A percentile compares a stretch with the other conserved stretches of the same genome.
phyloP scores from a whole-genome alignment of 2,329 filamentous ascomycete species.

The Colletotrichum abscissum region DNA sequence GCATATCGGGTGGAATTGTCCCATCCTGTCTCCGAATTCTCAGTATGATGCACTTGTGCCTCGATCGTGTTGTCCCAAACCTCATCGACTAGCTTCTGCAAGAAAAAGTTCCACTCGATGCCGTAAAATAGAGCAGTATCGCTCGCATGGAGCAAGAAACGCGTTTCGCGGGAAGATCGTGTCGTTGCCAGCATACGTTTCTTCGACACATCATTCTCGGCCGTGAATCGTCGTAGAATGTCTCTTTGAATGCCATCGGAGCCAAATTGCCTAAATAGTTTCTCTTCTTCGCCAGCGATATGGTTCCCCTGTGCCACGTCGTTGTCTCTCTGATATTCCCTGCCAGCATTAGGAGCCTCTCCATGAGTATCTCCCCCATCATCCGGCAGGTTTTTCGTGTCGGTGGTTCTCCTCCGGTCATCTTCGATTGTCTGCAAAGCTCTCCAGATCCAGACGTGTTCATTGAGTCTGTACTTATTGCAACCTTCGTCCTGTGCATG shows the following conservation, averaged over 20 bases:
- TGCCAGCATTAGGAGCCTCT: too few species aligned
- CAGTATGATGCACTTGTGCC: not conserved
- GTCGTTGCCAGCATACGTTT: not conserved
- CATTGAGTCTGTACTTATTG: not conserved
- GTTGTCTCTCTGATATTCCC: too few species aligned
- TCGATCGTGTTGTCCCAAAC: not conserved
- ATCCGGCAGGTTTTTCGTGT: too few species aligned
- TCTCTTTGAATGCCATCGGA: too few species aligned
- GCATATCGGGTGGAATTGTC: not conserved
- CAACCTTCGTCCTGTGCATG: not conserved
- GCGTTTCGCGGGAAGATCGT: not conserved
- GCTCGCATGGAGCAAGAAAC: not conserved
- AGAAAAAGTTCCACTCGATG: not conserved
- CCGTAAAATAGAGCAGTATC: not conserved
- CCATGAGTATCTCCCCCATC: too few species aligned
- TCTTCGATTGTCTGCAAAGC: not conserved
- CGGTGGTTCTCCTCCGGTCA: too few species aligned
- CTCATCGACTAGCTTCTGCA: too few species aligned
- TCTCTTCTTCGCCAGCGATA: too few species aligned
- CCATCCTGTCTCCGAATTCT: not conserved
- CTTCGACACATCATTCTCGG: not conserved
- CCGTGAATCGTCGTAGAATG: too few species aligned
- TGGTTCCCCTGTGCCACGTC: too few species aligned
- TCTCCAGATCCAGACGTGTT: not conserved
- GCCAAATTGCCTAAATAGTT: too few species aligned